These are phyloP conservation scores for Aspergillus avenaceus DNA, from an alignment of 495 filamentous ascomycete species.

Conservation along the genomic window DNA sequence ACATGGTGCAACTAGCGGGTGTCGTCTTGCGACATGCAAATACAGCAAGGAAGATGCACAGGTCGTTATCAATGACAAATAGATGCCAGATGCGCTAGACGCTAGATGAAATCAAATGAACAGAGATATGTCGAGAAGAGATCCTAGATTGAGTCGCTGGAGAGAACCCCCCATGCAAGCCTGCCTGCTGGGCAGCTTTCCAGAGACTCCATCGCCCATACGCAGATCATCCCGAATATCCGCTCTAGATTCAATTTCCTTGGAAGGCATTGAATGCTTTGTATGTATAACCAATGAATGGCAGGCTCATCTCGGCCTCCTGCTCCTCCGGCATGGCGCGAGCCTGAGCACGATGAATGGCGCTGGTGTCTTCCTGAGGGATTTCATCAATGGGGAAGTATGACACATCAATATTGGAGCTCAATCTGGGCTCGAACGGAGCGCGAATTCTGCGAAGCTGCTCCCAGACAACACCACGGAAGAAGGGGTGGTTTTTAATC, in stretches of 20 bases:
- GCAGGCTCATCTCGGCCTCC: slow-evolving; percentile 82
- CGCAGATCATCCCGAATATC: slow-evolving; percentile 9
- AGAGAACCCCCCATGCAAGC: slow-evolving; percentile 34
- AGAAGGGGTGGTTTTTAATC: slow-evolving; percentile 92
- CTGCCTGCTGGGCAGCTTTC: slow-evolving; percentile 31
- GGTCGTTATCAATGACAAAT: slow-evolving; percentile 34
- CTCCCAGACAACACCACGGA: slow-evolving; percentile 92
- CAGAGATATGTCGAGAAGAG: slow-evolving; percentile 16
- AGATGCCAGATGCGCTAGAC: slow-evolving; percentile 38
- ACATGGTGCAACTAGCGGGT: slow-evolving; percentile 14
- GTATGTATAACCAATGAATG: slow-evolving; percentile 98
- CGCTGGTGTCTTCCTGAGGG: slow-evolving; percentile 81
- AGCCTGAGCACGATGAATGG: slow-evolving; percentile 64
- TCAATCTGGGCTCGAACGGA: slow-evolving; percentile 89
- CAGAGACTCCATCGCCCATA: slow-evolving; percentile 13
- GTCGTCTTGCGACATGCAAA: slow-evolving; percentile 25
- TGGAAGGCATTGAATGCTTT: slow-evolving; percentile 90
- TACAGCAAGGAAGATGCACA: slow-evolving; percentile 26
- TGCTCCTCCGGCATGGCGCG: slow-evolving; percentile 57
- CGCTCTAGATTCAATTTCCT: slow-evolving; percentile 24
- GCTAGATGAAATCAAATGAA: slow-evolving; percentile 31
- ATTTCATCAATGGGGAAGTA: slow-evolving; percentile 99
- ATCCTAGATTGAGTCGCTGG: slow-evolving; percentile 19
- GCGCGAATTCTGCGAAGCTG: slow-evolving; percentile 86
- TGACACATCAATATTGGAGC: slow-evolving; percentile 89